These are phyloP conservation scores for Lodderomyces metapsilosis DNA, from an alignment of 1,139 yeast genomes.

Conservation along the genomic window DNA sequence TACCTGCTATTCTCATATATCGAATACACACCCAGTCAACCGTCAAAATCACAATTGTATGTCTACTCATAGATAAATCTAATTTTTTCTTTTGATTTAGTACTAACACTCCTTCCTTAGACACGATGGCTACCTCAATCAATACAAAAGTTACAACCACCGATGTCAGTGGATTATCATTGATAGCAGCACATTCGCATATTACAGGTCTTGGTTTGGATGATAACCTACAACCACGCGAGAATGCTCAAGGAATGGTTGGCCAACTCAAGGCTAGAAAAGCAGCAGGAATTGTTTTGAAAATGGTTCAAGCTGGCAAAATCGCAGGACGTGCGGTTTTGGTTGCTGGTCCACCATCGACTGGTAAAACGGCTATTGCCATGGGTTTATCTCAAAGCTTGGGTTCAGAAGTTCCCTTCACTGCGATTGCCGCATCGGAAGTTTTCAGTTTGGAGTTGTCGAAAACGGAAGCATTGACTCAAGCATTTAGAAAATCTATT, in stretches of 20 bases:
- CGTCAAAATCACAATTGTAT: not conserved
- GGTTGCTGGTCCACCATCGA: slow-evolving; percentile 97
- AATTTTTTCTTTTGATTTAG: not conserved
- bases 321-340: slow-evolving; percentile 97
- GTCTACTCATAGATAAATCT: too few relatives aligned
- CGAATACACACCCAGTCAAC: too few relatives aligned
- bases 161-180: slow-evolving; percentile 57
- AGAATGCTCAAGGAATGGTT: slow-evolving; percentile 89
- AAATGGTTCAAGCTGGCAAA: slow-evolving; percentile 89
- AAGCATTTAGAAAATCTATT: slow-evolving; percentile 92
- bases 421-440: slow-evolving; percentile 93
- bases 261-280: slow-evolving; percentile 93
- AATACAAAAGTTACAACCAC: slow-evolving; percentile 39
- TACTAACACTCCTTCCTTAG: not conserved
- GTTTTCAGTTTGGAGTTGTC: slow-evolving; percentile 86
- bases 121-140: slow-evolving; percentile 22
- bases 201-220: slow-evolving; percentile 93
- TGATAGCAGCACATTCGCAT: slow-evolving; percentile 96
- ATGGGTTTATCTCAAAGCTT: slow-evolving; percentile 91
- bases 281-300: slow-evolving; percentile 92
- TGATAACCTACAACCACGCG: slow-evolving; percentile 82
- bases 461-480: slow-evolving; percentile 94
- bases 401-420: slow-evolving; percentile 92
- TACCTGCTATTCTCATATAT: too few relatives aligned
- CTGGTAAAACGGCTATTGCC: slow-evolving; percentile 98